Conservation (phyloP, 2,329 filamentous ascomycete species). For the Alternaria postmessia region DNA sequence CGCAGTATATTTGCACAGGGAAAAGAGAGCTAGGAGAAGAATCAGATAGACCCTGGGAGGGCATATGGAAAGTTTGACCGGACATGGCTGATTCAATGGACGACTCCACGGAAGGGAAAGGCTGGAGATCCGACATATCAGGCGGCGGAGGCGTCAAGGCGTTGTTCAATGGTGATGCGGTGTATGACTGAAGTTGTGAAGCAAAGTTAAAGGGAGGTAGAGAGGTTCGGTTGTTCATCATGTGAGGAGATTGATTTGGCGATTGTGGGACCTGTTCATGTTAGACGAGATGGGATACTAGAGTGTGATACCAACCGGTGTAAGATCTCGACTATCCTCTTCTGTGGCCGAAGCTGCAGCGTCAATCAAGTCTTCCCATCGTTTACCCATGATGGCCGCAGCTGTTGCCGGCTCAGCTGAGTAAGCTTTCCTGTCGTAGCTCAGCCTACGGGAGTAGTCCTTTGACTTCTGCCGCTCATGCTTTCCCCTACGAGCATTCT, state of each 20-base stretch:
- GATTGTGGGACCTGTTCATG: conserved; percentile 55
- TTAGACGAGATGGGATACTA: conserved; percentile 26
- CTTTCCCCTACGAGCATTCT: conserved; percentile 76
- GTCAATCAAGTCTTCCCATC: conserved; percentile 97
- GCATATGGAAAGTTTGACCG: conserved; percentile 70
- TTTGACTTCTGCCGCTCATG: conserved; percentile 84
- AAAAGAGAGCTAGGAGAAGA: conserved; percentile 65
- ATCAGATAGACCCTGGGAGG: conserved; percentile 60
- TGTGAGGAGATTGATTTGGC: conserved; percentile 61
- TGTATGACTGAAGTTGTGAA: conserved; percentile 70
- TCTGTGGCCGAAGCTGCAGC: conserved; percentile 92
- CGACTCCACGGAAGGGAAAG: conserved; percentile 90
- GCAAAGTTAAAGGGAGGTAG: conserved; percentile 63
- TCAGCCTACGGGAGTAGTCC: conserved; percentile 75
- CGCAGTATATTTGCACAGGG: conserved; percentile 86
- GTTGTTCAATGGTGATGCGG: conserved; percentile 89
- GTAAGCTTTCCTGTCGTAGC: conserved; percentile 79
- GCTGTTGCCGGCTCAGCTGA: conserved; percentile 84
- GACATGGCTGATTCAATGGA: conserved; percentile 75
- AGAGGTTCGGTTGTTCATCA: conserved; percentile 63
- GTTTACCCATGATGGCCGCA: conserved; percentile 76
- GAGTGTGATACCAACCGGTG: conserved; percentile 70
- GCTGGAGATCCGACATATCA: conserved; percentile 62
- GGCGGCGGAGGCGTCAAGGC: conserved; percentile 80
- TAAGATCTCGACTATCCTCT: conserved; percentile 87